A percentile compares a stretch with the other conserved stretches of the same genome.
These are phyloP conservation scores for Ramaria rubella DNA, from an alignment of 768 basidiomycete species.

Conservation along the genomic window DNA sequence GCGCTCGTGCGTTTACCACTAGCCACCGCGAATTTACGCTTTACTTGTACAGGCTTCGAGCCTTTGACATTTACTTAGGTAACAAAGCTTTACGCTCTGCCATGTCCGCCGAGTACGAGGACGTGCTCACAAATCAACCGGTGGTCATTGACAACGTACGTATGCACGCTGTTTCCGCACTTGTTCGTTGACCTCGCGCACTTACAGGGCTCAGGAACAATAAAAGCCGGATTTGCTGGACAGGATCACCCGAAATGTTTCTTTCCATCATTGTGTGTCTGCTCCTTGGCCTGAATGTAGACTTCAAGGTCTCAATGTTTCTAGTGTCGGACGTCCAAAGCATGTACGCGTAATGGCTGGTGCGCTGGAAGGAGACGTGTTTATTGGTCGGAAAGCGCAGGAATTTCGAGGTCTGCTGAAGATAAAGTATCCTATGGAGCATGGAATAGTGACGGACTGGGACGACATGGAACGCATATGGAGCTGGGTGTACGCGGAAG, in stretches of 20 bases:
- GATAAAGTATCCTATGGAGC: slow-evolving; percentile 99
- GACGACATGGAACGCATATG: slow-evolving; percentile 99
- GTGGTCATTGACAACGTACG: slow-evolving; percentile 98
- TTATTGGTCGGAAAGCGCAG: slow-evolving; percentile 93
- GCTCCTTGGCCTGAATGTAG: slow-evolving; percentile 6
- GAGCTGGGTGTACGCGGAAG: slow-evolving; percentile 96
- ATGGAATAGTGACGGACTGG: slow-evolving; percentile 99
- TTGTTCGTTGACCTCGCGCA: slow-evolving; percentile 18
- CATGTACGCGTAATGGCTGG: slow-evolving; percentile 98
- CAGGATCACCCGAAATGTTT: slow-evolving; percentile 99
- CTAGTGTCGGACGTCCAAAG: slow-evolving; percentile 92
- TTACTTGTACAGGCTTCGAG: background rate
- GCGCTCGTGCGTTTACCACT: background rate
- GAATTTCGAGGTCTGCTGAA: slow-evolving; percentile 93
- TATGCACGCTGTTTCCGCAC: background rate
- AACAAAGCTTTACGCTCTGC: background rate
- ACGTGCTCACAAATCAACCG: slow-evolving; percentile 95
- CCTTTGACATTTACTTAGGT: background rate
- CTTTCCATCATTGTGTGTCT: slow-evolving; percentile 94
- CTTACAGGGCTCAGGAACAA: slow-evolving; percentile 90
- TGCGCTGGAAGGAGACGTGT: slow-evolving; percentile 91
- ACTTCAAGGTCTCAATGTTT: slow-evolving; percentile 20
- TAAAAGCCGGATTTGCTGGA: slow-evolving; percentile 98
- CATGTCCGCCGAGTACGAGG: slow-evolving; percentile 87
- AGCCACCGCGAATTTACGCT: background rate